Conservation (phyloP, 1,284 basidiomycete species). For the Cutaneotrichosporon spelunceum region DNA sequence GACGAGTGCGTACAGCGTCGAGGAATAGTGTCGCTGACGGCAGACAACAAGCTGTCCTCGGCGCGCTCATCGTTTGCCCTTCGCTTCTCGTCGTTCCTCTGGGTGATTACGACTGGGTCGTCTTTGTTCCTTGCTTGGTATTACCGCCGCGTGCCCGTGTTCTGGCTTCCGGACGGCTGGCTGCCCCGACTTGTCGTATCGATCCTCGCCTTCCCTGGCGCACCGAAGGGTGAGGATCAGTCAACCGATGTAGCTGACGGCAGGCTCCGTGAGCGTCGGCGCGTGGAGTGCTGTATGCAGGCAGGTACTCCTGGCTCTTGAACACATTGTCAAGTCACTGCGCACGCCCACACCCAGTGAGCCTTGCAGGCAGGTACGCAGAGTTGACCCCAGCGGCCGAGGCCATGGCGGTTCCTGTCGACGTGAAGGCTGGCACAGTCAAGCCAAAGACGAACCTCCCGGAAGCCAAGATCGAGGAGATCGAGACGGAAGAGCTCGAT, state of each 20-base stretch:
- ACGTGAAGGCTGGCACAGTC: conserved; percentile 9
- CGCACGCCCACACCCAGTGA: conserved; percentile 25
- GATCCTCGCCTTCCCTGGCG: conserved; percentile 60
- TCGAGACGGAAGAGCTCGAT: conserved; percentile 41
- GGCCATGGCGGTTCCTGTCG: conserved; percentile 15
- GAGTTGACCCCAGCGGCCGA: conserved; percentile 10
- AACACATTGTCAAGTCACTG: conserved; percentile 63
- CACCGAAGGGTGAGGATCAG: conserved; percentile 41
- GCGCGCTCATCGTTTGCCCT: conserved; percentile 66
- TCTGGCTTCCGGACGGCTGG: conserved; percentile 85
- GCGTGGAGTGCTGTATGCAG: conserved; percentile 88
- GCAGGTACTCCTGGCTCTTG: conserved; percentile 67
- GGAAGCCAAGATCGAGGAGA: conserved; percentile 34
- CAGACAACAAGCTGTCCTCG: conserved; percentile 68
- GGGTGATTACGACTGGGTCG: conserved; percentile 76
- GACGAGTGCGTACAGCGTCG: conserved; percentile 63
- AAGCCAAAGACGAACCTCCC: conserved; percentile 10
- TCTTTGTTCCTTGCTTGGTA: conserved; percentile 82
- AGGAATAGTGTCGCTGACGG: neutral
- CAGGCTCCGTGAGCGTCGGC: conserved; percentile 81
- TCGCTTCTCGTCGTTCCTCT: conserved; percentile 70
- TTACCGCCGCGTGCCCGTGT: conserved; percentile 82
- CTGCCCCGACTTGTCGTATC: conserved; percentile 71
- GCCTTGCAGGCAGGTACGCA: conserved; percentile 1
- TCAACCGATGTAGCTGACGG: neutral